phyloP scores from a whole-genome alignment of 257 asterid species.

The Solanum gracilifrons region DNA sequence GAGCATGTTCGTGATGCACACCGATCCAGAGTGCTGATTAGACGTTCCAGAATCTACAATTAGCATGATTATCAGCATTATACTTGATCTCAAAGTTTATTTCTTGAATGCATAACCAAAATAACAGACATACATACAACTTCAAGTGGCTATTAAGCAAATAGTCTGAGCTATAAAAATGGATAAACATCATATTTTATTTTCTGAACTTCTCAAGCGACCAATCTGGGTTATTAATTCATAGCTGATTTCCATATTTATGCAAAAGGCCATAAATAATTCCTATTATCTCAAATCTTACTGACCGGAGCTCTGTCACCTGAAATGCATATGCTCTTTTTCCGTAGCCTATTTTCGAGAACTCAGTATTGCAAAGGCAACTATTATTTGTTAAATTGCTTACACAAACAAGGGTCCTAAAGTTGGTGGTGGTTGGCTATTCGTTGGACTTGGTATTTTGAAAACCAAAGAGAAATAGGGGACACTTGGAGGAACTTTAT shows the following conservation, averaged over 20 bases:
- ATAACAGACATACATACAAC: not conserved
- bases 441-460: not conserved
- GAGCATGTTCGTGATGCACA: constrained; percentile 95
- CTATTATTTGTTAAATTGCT: not conserved
- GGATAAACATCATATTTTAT: not conserved
- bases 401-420: not conserved
- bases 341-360: not conserved
- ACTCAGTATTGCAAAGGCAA: not conserved
- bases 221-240: not conserved
- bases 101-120: not conserved
- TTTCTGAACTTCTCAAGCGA: not conserved
- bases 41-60: constrained; percentile 60
- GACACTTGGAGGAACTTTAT: not conserved
- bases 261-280: not conserved
- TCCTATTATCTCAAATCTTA: not conserved
- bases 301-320: not conserved
- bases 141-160: not conserved
- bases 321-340: not conserved
- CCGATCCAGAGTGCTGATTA: constrained; percentile 78
- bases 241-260: not conserved
- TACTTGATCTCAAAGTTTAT: not conserved
- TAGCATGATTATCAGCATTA: not conserved
- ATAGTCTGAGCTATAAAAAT: not conserved
- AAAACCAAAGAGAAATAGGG: not conserved
- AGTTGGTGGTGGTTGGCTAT: not conserved